These are phyloP conservation scores for Rhazya stricta DNA, from an alignment of 257 asterid species.

Conservation along the genomic window DNA sequence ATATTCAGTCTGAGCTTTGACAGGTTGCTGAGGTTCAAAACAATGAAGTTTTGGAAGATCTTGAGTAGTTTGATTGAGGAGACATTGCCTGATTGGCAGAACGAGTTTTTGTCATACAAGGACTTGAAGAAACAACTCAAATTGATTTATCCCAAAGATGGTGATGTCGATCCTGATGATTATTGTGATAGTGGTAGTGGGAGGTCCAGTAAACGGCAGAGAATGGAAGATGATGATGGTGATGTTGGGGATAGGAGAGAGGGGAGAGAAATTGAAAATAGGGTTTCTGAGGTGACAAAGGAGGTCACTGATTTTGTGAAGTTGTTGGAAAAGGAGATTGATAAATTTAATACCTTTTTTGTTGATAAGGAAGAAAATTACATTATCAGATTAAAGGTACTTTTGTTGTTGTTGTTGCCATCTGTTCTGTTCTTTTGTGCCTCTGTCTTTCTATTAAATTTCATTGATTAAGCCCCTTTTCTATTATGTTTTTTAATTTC, in stretches of 20 bases:
- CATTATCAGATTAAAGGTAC: conserved; percentile 28
- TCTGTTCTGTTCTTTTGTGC: neutral
- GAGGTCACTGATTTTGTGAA: conserved; percentile 32
- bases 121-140: conserved; percentile 35
- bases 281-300: conserved; percentile 17
- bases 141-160: conserved; percentile 25
- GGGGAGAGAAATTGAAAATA: neutral
- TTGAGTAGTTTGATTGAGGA: conserved; percentile 31
- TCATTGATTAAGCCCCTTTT: neutral
- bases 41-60: conserved; percentile 32
- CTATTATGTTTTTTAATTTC: neutral
- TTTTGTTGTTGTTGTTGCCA: neutral
- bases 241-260: neutral
- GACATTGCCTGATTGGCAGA: conserved; percentile 34
- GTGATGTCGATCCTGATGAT: neutral
- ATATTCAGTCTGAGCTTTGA: neutral
- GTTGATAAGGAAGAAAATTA: conserved; percentile 33
- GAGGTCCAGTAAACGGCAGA: conserved; percentile 23
- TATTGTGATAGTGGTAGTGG: neutral
- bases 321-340: conserved; percentile 38
- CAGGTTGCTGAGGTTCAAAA: neutral
- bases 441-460: neutral
- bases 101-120: conserved; percentile 35
- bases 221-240: conserved; percentile 8
- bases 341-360: conserved; percentile 34